Base-by-base conservation (phyloP, 2,329 filamentous ascomycete species). In the Clarireedia homoeocarpa region DNA sequence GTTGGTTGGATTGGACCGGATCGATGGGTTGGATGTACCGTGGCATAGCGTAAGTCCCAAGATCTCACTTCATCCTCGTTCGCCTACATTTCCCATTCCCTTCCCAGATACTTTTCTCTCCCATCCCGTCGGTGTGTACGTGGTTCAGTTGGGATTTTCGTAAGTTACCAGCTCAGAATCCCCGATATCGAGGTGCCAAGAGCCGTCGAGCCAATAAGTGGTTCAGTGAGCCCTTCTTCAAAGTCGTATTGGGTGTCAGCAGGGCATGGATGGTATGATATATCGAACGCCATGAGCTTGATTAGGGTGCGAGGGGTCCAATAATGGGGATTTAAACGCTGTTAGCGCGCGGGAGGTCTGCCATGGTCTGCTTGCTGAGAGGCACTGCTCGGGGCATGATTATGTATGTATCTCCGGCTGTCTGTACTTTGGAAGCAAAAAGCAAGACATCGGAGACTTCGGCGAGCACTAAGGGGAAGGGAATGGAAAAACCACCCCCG, bases 271-370 rank as follows among this genome's bases (percentile, higher is more conserved):
- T 55, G 38, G 38, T 40, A 38, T 55, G 52, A 55, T 55, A 54
- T 55, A 55, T 55, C 52, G 52, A 55, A 55, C 46, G 52, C 52
- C 52, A 55, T 50, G 20, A 55, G 38, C 38, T 50, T 42, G 45
- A 50, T 55, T 38, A 14, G 46, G 52, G 45, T 30, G n/a, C 34
- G 45, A 42, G 34, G 52, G 45, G 38, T 50, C 52, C 46, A 48
- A 50, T 44, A 50, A 45, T 38, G 46, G 46, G 52, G 38, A 55
- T 50, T 50, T 55, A 55, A 55, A 55, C 52, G 52, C 52, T 55
- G 26, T 55, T 55, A 50, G 52, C 52, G 52, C 52, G 52, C 52
- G 52, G 52, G 38, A 50, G 17, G 46, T 10, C 27, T 30, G 27
- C 27, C 7, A 30, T 27, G 3, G 26, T 27, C 6, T 27, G 26